These are phyloP conservation scores for Colletotrichum scovillei DNA, from an alignment of 2,329 filamentous ascomycete genomes.

Conservation along the genomic window DNA sequence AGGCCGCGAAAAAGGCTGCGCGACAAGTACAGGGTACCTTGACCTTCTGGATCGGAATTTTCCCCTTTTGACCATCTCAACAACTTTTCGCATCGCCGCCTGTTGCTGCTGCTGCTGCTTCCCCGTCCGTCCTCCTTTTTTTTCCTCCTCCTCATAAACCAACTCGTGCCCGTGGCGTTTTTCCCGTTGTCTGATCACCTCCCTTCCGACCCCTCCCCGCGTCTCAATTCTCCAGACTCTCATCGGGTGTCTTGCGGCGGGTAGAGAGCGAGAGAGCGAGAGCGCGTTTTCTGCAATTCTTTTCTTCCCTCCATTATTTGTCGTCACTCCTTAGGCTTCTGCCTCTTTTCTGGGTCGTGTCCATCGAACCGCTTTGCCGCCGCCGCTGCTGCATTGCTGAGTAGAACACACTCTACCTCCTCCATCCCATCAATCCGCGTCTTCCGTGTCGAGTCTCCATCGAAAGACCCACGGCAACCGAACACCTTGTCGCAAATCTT, in stretches of 20 bases:
- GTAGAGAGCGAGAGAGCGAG: constrained; percentile 21
- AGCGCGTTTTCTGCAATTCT: constrained; percentile 38
- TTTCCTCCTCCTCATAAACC: constrained; percentile 33
- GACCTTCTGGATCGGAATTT: constrained; percentile 36
- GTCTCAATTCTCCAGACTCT: constrained; percentile 19
- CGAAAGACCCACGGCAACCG: constrained; percentile 32
- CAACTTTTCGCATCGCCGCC: constrained; percentile 37
- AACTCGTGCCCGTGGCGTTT: constrained; percentile 30
- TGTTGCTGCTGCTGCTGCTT: constrained; percentile 13
- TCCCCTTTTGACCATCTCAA: constrained; percentile 39
- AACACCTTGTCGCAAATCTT: constrained; percentile 15
- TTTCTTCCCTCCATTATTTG: constrained; percentile 46
- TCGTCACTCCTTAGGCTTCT: constrained; percentile 54
- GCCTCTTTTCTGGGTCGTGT: constrained; percentile 32
- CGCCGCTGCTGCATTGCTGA: constrained; percentile 28
- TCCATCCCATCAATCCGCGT: constrained; percentile 32
- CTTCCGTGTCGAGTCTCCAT: constrained; percentile 38
- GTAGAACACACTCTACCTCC: constrained; percentile 1
- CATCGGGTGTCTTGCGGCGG: constrained; percentile 25
- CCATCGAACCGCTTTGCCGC: constrained; percentile 9
- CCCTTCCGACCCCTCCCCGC: constrained; percentile 32
- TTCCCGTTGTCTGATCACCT: constrained; percentile 32
- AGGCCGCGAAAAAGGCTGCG: constrained; percentile 18
- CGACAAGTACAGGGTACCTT: constrained; percentile 35
- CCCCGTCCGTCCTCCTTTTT: constrained; percentile 25